These are phyloP conservation scores for Breviolum minutum DNA, from an alignment of 73 alveolate genomes.

Conservation along the genomic window DNA sequence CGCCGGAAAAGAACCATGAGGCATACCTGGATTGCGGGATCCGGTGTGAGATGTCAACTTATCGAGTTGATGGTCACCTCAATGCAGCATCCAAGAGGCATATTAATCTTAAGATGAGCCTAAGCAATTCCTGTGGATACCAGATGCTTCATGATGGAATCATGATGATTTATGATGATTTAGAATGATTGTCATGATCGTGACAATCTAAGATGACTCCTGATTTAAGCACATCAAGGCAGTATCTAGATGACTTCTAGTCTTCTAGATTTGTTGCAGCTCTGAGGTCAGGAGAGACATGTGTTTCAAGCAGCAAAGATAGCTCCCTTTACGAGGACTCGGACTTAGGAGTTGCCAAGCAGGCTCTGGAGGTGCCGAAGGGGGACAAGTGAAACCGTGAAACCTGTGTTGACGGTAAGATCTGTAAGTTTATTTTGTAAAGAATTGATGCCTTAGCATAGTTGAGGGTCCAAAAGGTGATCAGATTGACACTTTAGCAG, in stretches of 20 bases:
- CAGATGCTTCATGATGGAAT: neutral
- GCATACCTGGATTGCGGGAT: slow-evolving; percentile 66
- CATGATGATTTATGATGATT: neutral
- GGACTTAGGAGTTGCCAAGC: neutral
- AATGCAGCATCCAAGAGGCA: neutral
- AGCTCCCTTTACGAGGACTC: neutral
- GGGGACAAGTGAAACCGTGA: neutral
- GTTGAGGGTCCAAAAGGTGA: too few relatives aligned
- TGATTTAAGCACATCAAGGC: neutral
- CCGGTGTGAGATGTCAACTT: slow-evolving; percentile 29
- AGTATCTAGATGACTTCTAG: neutral
- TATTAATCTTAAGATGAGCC: too few relatives aligned
- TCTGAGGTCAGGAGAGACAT: slow-evolving; percentile 50
- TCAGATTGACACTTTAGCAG: too few relatives aligned
- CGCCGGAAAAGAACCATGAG: neutral
- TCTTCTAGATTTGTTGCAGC: neutral
- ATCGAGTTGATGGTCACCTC: slow-evolving; percentile 49
- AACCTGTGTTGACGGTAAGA: too few relatives aligned
- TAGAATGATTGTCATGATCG: too few relatives aligned
- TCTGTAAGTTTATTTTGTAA: too few relatives aligned
- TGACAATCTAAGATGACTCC: too few relatives aligned
- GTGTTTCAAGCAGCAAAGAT: slow-evolving; percentile 20
- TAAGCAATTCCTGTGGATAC: neutral
- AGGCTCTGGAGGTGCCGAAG: neutral
- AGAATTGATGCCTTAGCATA: too few relatives aligned